Conservation (phyloP, 805 yeast genomes). For the Spathaspora hagerdaliae region DNA sequence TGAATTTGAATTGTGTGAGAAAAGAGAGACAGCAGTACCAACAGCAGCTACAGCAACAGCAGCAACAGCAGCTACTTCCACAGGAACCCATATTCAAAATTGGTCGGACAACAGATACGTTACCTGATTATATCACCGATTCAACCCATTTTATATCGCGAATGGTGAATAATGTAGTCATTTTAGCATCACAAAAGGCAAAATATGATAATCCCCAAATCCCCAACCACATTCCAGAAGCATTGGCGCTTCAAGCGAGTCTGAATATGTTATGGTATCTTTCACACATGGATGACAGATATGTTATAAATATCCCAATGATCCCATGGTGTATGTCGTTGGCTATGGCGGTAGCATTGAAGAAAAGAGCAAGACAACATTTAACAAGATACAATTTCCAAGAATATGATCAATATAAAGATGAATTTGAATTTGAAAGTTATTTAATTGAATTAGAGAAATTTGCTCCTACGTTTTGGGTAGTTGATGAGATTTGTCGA, state of each 20-base stretch:
- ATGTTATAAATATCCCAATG: slow-evolving; percentile 20
- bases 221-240: slow-evolving; percentile 19
- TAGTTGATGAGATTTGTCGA: slow-evolving; percentile 24
- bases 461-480: slow-evolving; percentile 21
- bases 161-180: slow-evolving; percentile 22
- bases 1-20: slow-evolving; percentile 23
- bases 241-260: slow-evolving; percentile 19
- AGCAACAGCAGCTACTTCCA: neutral
- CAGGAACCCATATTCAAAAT: neutral
- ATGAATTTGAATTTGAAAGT: slow-evolving; percentile 14
- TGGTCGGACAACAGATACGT: neutral
- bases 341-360: slow-evolving; percentile 22
- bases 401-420: slow-evolving; percentile 3
- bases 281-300: slow-evolving; percentile 14
- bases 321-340: slow-evolving; percentile 23
- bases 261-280: slow-evolving; percentile 24
- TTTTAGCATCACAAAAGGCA: slow-evolving; percentile 23
- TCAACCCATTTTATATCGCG: slow-evolving; percentile 23
- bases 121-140: slow-evolving; percentile 13
- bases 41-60: neutral
- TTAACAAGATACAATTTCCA: slow-evolving; percentile 2
- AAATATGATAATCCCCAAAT: slow-evolving; percentile 19
- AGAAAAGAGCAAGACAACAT: slow-evolving; percentile 12
- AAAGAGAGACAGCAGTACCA: slow-evolving; percentile 11
- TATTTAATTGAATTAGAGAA: slow-evolving; percentile 17